phyloP scores from a whole-genome alignment of 2,329 filamentous ascomycete species.

The Alternaria rosae region DNA sequence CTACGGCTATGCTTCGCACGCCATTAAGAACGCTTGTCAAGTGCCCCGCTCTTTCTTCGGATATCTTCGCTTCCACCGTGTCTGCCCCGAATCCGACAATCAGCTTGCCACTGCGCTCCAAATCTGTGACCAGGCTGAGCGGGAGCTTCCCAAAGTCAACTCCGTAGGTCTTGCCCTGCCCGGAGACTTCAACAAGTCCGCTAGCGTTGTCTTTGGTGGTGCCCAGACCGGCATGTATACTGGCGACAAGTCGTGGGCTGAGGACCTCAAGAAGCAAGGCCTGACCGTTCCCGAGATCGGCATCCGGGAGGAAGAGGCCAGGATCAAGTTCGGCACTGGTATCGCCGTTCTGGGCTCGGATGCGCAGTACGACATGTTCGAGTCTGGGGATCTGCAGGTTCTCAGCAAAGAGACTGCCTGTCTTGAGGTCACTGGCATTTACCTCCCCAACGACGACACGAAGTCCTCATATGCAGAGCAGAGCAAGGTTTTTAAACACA shows the following conservation, averaged over 20 bases:
- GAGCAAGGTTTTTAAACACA: conserved; percentile 45
- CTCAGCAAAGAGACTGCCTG: conserved; percentile 31
- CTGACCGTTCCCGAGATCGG: conserved; percentile 36
- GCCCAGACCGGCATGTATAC: conserved; percentile 54
- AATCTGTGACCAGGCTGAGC: conserved; percentile 71
- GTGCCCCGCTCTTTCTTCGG: conserved; percentile 87
- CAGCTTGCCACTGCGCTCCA: conserved; percentile 71
- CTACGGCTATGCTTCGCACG: conserved; percentile 60
- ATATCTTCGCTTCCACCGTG: conserved; percentile 83
- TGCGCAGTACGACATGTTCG: conserved; percentile 50
- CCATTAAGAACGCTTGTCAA: conserved; percentile 66
- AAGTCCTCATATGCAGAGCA: conserved; percentile 57
- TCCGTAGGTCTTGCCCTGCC: conserved; percentile 66
- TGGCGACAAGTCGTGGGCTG: conserved; percentile 54
- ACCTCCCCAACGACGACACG: conserved; percentile 53
- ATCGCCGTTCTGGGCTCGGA: conserved; percentile 57
- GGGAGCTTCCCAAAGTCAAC: conserved; percentile 70
- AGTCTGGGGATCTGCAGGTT: conserved; percentile 24
- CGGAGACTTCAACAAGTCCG: conserved; percentile 81
- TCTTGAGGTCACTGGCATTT: conserved; percentile 57
- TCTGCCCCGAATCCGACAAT: conserved; percentile 79
- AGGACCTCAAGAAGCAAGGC: conserved; percentile 30
- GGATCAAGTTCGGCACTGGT: conserved; percentile 59
- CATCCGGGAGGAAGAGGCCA: conserved; percentile 57
- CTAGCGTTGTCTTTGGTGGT: conserved; percentile 72